These are phyloP conservation scores for Tolypocladium nubicola DNA, from an alignment of 2,329 filamentous ascomycete genomes.

Conservation along the genomic window DNA sequence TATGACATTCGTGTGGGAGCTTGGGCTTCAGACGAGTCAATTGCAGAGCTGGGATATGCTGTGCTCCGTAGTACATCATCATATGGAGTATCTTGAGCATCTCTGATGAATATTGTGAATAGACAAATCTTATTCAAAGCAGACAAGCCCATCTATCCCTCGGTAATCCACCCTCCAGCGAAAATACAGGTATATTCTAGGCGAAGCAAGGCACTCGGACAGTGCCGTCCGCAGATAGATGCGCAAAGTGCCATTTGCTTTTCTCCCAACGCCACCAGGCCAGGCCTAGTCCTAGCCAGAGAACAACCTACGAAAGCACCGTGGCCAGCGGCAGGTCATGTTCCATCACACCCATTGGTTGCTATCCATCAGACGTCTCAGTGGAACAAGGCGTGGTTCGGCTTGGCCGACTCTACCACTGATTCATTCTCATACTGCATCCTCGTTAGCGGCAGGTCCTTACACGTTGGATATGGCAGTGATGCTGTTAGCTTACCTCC, in stretches of 20 bases:
- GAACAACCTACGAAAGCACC: background rate
- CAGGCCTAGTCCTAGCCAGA: background rate
- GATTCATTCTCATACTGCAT: slow-evolving; percentile 30
- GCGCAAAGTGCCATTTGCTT: background rate
- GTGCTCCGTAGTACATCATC: too few relatives aligned
- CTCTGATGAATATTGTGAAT: background rate
- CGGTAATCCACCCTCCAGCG: background rate
- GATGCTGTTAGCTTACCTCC: slow-evolving; percentile 50
- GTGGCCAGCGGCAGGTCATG: background rate
- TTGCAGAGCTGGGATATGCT: background rate
- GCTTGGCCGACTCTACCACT: slow-evolving; percentile 19
- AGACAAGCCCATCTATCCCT: background rate
- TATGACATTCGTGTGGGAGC: background rate
- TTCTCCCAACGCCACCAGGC: slow-evolving; percentile 1
- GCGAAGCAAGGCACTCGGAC: too few relatives aligned
- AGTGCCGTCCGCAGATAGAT: background rate
- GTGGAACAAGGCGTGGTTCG: slow-evolving; percentile 28
- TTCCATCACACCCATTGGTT: background rate
- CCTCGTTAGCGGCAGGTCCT: slow-evolving; percentile 7
- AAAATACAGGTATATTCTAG: background rate
- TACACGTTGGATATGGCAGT: background rate
- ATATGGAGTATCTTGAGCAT: background rate
- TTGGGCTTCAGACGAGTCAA: background rate
- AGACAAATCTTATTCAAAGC: background rate
- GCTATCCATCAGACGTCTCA: slow-evolving; percentile 9